A percentile compares a stretch with the other conserved stretches of the same genome.
Conservation (phyloP, 2,329 filamentous ascomycete species). For the Cercospora brassicicola region DNA sequence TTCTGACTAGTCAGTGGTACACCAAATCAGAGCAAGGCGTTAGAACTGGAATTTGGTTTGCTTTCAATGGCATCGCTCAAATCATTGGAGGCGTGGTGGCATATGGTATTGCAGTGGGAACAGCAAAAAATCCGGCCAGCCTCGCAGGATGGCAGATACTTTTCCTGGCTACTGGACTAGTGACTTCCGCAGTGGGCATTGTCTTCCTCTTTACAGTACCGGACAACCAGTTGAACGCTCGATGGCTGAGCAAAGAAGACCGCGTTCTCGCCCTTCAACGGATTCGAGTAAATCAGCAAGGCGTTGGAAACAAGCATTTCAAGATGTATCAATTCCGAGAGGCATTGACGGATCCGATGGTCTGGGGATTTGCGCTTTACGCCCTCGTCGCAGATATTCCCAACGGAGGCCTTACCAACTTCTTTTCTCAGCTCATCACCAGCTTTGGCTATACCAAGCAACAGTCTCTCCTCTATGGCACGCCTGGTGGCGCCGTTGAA, state of each 20-base stretch:
- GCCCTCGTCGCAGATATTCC: slow-evolving; percentile 59
- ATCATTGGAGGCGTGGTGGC: slow-evolving; percentile 64
- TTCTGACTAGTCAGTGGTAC: slow-evolving; percentile 72
- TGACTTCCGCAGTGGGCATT: slow-evolving; percentile 46
- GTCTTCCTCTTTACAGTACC: slow-evolving; percentile 53
- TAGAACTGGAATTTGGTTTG: slow-evolving; percentile 67
- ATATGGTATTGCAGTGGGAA: slow-evolving; percentile 62
- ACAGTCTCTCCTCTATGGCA: slow-evolving; percentile 64
- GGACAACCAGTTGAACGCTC: slow-evolving; percentile 61
- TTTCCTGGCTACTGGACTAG: slow-evolving; percentile 48
- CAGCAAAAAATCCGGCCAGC: slow-evolving; percentile 54
- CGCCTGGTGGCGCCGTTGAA: slow-evolving; percentile 65
- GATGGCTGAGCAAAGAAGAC: slow-evolving; percentile 66
- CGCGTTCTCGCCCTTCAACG: slow-evolving; percentile 68
- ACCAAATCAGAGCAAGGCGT: slow-evolving; percentile 67
- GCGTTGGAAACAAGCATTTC: slow-evolving; percentile 59
- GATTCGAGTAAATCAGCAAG: slow-evolving; percentile 72
- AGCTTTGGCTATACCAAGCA: slow-evolving; percentile 65
- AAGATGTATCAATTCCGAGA: slow-evolving; percentile 61
- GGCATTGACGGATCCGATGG: slow-evolving; percentile 58
- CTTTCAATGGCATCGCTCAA: slow-evolving; percentile 64
- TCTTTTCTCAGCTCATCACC: slow-evolving; percentile 61
- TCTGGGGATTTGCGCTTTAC: slow-evolving; percentile 62
- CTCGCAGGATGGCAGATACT: slow-evolving; percentile 67
- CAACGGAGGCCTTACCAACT: slow-evolving; percentile 61